Evolutionary conservation across 305 asterid species (phyloP).

Genomic region (Galium porrigens): DNA sequence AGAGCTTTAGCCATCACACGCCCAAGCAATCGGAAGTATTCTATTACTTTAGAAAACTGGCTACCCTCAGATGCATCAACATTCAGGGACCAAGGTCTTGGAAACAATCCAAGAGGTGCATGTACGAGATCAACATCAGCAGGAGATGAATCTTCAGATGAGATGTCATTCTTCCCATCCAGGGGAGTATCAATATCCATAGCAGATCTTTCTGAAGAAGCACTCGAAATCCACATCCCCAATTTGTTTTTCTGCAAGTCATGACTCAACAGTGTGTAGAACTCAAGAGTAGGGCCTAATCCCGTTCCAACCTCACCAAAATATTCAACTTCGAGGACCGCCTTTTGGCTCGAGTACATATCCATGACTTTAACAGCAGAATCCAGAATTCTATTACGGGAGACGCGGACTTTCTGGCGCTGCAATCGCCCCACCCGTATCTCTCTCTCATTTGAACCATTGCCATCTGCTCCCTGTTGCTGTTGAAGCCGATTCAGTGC

Average conservation of each 20-base stretch:
- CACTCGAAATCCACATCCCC: slow-evolving; percentile 76
- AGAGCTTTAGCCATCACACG: slow-evolving; percentile 95
- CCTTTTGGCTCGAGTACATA: slow-evolving; percentile 94
- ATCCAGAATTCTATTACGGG: slow-evolving; percentile 79
- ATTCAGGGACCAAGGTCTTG: slow-evolving; percentile 74
- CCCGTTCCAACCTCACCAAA: slow-evolving; percentile 99
- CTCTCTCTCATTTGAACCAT: slow-evolving; percentile 74
- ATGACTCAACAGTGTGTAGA: slow-evolving; percentile 84
- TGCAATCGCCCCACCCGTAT: slow-evolving; percentile 73
- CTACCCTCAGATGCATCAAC: slow-evolving; percentile 52
- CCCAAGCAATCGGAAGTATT: slow-evolving; percentile 73
- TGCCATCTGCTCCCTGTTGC: slow-evolving; percentile 94
- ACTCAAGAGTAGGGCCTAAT: slow-evolving; percentile 93
- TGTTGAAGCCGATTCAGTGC: slow-evolving; percentile 91
- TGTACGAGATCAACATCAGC: slow-evolving; percentile 42
- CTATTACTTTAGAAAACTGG: slow-evolving; percentile 48
- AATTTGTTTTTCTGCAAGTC: slow-evolving; percentile 79
- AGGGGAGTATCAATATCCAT: slow-evolving; percentile 43
- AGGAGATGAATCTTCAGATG: slow-evolving; percentile 15
- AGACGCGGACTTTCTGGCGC: slow-evolving; percentile 97
- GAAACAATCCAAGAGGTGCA: slow-evolving; percentile 88
- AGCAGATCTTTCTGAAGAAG: slow-evolving; percentile 26
- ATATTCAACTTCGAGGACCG: slow-evolving; percentile 98
- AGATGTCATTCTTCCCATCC: slow-evolving; percentile 18
- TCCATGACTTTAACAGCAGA: slow-evolving; percentile 99